Evolutionary conservation across 2,329 filamentous ascomycete genomes (phyloP).

Genomic region (Hypoxylon sp.): DNA sequence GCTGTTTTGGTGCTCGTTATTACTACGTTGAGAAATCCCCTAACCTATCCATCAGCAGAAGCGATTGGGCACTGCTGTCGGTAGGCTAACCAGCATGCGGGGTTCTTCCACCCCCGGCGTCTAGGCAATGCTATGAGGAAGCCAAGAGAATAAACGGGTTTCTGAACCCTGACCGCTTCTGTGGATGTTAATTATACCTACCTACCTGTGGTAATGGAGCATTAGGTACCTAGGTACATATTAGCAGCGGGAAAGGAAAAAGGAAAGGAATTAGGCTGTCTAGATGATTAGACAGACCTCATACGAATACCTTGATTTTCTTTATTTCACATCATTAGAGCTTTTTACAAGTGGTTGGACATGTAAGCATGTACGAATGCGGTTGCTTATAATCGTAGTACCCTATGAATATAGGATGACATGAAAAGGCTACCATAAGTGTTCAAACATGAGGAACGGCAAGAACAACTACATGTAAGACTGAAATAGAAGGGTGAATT

Average conservation of each 20-base stretch:
- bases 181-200: no score
- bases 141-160: not conserved
- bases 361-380: not conserved
- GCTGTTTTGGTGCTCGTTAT: conserved; percentile 32
- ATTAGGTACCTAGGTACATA: not conserved
- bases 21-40: conserved; percentile 3
- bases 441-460: no score
- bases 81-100: not conserved
- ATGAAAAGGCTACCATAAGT: no score
- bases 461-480: no score
- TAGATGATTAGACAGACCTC: not conserved
- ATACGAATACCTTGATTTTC: not conserved
- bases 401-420: no score
- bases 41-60: conserved; percentile 15
- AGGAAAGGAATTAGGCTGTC: not conserved
- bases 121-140: not conserved
- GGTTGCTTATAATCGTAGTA: no score
- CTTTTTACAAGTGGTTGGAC: not conserved
- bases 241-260: not conserved
- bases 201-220: not conserved
- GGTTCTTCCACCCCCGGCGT: not conserved
- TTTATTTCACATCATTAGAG: not conserved
- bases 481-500: no score
- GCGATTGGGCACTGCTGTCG: not conserved
- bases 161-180: no score